Percentiles rank a stretch among this genome's conserved stretches.
Conservation (phyloP, 2,329 filamentous ascomycete species). For the Aspergillus hortae region DNA sequence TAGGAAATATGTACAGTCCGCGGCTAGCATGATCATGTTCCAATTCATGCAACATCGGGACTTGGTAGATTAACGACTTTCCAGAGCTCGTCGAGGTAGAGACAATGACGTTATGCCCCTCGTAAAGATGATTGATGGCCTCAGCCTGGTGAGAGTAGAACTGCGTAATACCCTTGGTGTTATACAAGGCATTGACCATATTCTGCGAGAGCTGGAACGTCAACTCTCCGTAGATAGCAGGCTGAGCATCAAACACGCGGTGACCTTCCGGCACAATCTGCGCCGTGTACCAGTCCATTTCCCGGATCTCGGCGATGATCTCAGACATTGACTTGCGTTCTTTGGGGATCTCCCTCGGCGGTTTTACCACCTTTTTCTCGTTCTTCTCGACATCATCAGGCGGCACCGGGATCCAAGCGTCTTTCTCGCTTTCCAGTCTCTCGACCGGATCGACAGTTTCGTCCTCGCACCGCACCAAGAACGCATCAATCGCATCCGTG, state of each 20-base stretch:
- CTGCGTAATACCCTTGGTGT: constrained; percentile 78
- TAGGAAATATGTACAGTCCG: constrained; percentile 97
- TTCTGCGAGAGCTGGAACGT: constrained; percentile 84
- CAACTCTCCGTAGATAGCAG: constrained; percentile 76
- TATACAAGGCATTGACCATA: constrained; percentile 94
- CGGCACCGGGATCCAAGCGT: constrained; percentile 61
- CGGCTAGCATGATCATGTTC: constrained; percentile 73
- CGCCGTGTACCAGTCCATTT: constrained; percentile 79
- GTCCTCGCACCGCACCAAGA: constrained; percentile 70
- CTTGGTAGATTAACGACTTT: constrained; percentile 96
- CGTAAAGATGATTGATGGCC: constrained; percentile 82
- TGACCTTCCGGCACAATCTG: constrained; percentile 94
- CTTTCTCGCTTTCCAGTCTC: constrained; percentile 57
- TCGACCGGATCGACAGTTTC: constrained; percentile 62
- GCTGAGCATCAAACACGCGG: constrained; percentile 82
- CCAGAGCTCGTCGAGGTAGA: constrained; percentile 94
- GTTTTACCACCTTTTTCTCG: constrained; percentile 36
- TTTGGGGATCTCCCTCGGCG: constrained; percentile 71
- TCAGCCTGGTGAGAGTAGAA: constrained; percentile 91
- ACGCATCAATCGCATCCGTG: constrained; percentile 68
- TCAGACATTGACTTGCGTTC: constrained; percentile 77
- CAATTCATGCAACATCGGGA: constrained; percentile 83
- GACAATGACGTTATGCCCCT: constrained; percentile 83
- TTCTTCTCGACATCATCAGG: constrained; percentile 40
- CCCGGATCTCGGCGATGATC: constrained; percentile 79